Conservation (phyloP, 352 stramenopile species). For the Phytophthora colocasiae region DNA sequence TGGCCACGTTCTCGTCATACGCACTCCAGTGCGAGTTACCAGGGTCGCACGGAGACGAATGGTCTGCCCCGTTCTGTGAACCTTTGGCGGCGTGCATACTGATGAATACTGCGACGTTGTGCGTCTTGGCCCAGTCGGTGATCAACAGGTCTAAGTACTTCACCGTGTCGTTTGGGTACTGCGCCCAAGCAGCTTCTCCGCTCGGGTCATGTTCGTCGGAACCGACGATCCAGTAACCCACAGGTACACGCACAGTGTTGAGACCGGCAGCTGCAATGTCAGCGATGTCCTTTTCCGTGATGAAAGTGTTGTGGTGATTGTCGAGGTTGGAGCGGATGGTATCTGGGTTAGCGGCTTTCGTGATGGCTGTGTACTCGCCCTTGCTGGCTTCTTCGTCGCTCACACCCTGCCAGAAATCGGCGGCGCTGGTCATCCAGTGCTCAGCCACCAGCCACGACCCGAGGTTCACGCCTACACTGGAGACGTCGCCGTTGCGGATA, state of each 20-base stretch:
- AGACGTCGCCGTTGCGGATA: slow-evolving; percentile 61
- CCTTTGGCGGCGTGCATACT: slow-evolving; percentile 80
- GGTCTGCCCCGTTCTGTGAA: slow-evolving; percentile 81
- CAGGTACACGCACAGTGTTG: slow-evolving; percentile 80
- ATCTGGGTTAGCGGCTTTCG: slow-evolving; percentile 37
- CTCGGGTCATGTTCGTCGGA: slow-evolving; percentile 63
- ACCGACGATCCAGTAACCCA: slow-evolving; percentile 85
- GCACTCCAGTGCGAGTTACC: slow-evolving; percentile 56
- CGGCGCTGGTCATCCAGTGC: slow-evolving; percentile 74
- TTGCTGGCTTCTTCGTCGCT: slow-evolving; percentile 33
- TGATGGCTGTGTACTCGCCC: slow-evolving; percentile 77
- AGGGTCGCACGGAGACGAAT: slow-evolving; percentile 58
- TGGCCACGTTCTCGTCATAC: slow-evolving; percentile 66
- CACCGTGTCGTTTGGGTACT: slow-evolving; percentile 48
- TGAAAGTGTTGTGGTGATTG: slow-evolving; percentile 67
- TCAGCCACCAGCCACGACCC: slow-evolving; percentile 78
- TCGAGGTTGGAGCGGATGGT: slow-evolving; percentile 51
- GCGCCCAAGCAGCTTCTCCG: slow-evolving; percentile 43
- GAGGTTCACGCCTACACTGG: slow-evolving; percentile 72
- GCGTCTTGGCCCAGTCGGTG: slow-evolving; percentile 44
- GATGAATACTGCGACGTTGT: slow-evolving; percentile 67
- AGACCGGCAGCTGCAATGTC: slow-evolving; percentile 61
- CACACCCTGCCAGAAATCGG: slow-evolving; percentile 66
- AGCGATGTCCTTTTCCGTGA: slow-evolving; percentile 73
- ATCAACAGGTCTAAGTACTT: slow-evolving; percentile 60